Conservation (phyloP, 495 filamentous ascomycete species). For the Penicillium dipodomyicola region DNA sequence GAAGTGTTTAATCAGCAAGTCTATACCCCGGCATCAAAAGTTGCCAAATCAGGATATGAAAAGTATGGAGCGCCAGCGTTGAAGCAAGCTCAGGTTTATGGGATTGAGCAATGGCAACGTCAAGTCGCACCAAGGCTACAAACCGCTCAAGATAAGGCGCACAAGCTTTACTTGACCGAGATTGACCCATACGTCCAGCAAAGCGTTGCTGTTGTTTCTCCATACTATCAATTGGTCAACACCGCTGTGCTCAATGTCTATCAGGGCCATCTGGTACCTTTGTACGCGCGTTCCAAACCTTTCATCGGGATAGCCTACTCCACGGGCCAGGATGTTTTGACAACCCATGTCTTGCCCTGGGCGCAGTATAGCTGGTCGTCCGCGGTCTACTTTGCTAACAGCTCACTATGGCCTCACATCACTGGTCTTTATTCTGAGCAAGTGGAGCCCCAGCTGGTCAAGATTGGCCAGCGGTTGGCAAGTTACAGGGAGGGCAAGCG, state of each 20-base stretch:
- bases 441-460: conserved; percentile 90
- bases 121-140: conserved; percentile 70
- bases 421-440: conserved; percentile 80
- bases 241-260: conserved; percentile 63
- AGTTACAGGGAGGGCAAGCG: conserved; percentile 71
- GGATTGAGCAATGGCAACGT: conserved; percentile 72
- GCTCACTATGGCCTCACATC: conserved; percentile 75
- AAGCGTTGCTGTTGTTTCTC: conserved; percentile 52
- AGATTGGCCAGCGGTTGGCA: conserved; percentile 86
- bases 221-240: conserved; percentile 68
- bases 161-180: conserved; percentile 62
- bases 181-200: conserved; percentile 73
- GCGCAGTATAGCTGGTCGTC: conserved; percentile 66
- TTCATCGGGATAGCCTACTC: conserved; percentile 70
- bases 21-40: conserved; percentile 61
- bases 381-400: conserved; percentile 63
- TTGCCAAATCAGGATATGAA: conserved; percentile 61
- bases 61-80: conserved; percentile 78
- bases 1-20: conserved; percentile 61
- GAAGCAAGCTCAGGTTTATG: conserved; percentile 59
- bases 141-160: conserved; percentile 55
- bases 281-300: conserved; percentile 68
- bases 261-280: conserved; percentile 68
- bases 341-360: conserved; percentile 71
- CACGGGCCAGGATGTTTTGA: conserved; percentile 61